A percentile compares a stretch with the other conserved stretches of the same genome.
phyloP scores from a whole-genome alignment of 1,284 basidiomycete species.

The Microbotryum scabiosae region DNA sequence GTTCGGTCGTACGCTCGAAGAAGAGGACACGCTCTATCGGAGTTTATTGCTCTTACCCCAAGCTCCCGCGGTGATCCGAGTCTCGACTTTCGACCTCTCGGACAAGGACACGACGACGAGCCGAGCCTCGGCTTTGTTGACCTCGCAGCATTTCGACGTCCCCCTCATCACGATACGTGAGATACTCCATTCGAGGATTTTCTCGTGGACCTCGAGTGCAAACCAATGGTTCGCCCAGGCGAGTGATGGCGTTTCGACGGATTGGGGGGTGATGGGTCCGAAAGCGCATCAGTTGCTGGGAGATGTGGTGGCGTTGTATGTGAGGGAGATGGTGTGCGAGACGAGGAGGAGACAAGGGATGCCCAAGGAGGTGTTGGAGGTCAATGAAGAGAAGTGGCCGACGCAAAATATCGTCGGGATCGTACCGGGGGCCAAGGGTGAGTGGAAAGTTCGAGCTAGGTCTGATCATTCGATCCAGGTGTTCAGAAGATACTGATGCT shows the following conservation, averaged over 20 bases:
- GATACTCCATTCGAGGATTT: too few species aligned
- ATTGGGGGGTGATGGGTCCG: too few species aligned
- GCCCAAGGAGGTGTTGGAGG: too few species aligned
- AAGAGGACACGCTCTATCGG: constrained; percentile 21
- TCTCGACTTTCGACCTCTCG: neutral
- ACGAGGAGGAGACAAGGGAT: neutral
- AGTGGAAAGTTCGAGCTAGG: too few species aligned
- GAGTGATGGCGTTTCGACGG: too few species aligned
- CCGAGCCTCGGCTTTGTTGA: neutral
- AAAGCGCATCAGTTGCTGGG: constrained; percentile 6
- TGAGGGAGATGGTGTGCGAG: constrained; percentile 22
- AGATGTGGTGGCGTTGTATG: constrained; percentile 26
- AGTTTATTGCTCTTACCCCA: constrained; percentile 18
- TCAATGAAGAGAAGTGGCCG: too few species aligned
- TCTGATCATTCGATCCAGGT: too few species aligned
- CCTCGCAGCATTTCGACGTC: constrained; percentile 18
- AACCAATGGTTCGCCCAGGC: too few species aligned
- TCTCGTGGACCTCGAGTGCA: too few species aligned
- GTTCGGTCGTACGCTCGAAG: neutral
- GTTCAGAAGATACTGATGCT: too few species aligned
- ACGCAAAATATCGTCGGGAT: too few species aligned
- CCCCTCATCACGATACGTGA: constrained; percentile 12
- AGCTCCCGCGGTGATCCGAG: constrained; percentile 17
- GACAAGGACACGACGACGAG: constrained; percentile 2
- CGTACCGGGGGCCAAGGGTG: too few species aligned